These are phyloP conservation scores for Camellia japonica DNA, from an alignment of 148 eudicot genomes.

Conservation along the genomic window DNA sequence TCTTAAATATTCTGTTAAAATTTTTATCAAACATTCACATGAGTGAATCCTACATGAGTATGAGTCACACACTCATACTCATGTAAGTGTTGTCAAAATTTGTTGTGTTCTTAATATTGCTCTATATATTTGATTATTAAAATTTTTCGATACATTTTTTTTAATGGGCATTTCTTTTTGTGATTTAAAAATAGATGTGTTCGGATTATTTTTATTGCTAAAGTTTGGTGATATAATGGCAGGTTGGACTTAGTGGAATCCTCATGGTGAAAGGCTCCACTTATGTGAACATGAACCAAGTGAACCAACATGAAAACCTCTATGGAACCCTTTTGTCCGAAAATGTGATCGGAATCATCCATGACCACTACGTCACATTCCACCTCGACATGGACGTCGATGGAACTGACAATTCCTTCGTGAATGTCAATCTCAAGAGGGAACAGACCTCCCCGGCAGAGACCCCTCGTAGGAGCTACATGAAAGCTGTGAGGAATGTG, in stretches of 20 bases:
- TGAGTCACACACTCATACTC: too few species aligned
- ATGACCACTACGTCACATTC: slow-evolving; percentile 88
- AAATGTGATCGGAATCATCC: slow-evolving; percentile 84
- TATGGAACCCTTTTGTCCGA: slow-evolving; percentile 88
- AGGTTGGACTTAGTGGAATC: slow-evolving; percentile 98
- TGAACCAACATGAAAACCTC: slow-evolving; percentile 53
- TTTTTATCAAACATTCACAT: too few species aligned
- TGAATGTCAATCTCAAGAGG: slow-evolving; percentile 73
- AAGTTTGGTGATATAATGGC: neutral
- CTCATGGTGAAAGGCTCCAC: slow-evolving; percentile 86
- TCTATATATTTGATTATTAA: too few species aligned
- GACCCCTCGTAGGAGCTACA: slow-evolving; percentile 79
- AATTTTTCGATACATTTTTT: too few species aligned
- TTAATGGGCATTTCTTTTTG: too few species aligned
- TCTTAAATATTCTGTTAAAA: too few species aligned
- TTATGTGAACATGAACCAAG: slow-evolving; percentile 68
- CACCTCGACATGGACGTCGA: slow-evolving; percentile 93
- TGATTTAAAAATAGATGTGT: neutral
- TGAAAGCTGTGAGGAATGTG: slow-evolving; percentile 69
- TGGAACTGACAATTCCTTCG: slow-evolving; percentile 77
- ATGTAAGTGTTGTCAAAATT: too few species aligned
- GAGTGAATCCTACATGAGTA: too few species aligned
- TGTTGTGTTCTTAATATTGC: too few species aligned
- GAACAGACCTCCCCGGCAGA: slow-evolving; percentile 49
- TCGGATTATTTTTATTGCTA: neutral